These are phyloP conservation scores for Trypethelium eluteriae DNA, from an alignment of 495 filamentous ascomycete species.

Conservation along the genomic window DNA sequence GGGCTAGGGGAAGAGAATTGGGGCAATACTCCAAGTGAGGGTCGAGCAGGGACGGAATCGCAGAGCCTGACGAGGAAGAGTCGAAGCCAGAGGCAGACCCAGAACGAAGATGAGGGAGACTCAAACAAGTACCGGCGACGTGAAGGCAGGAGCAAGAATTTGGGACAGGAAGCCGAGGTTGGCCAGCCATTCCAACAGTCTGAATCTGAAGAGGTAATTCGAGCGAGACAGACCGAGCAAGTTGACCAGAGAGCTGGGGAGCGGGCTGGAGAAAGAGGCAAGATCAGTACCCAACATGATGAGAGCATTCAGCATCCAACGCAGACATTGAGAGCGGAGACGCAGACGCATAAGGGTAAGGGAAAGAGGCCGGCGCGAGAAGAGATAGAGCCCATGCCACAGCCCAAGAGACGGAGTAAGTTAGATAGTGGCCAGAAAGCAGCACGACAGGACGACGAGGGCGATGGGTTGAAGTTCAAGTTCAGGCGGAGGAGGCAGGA, in stretches of 20 bases:
- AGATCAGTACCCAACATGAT: slow-evolving; percentile 3
- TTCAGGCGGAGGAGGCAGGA: slow-evolving; percentile 46
- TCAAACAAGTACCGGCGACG: slow-evolving; percentile 23
- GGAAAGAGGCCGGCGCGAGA: slow-evolving; percentile 27
- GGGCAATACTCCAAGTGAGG: slow-evolving; percentile 38
- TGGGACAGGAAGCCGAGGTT: slow-evolving; percentile 26
- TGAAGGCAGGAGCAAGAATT: slow-evolving; percentile 18
- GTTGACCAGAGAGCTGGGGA: neutral
- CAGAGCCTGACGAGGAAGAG: slow-evolving; percentile 28
- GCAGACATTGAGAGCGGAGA: slow-evolving; percentile 23
- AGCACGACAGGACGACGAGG: slow-evolving; percentile 27
- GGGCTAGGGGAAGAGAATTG: slow-evolving; percentile 83
- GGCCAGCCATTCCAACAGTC: slow-evolving; percentile 29
- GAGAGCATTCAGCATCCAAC: slow-evolving; percentile 7
- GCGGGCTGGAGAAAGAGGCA: neutral
- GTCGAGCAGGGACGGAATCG: slow-evolving; percentile 26
- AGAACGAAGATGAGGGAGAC: slow-evolving; percentile 16
- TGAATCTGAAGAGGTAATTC: slow-evolving; percentile 29
- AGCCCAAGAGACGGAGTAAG: slow-evolving; percentile 37
- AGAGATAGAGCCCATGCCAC: slow-evolving; percentile 33
- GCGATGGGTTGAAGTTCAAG: slow-evolving; percentile 51
- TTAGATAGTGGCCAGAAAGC: slow-evolving; percentile 39
- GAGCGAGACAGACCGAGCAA: slow-evolving; percentile 14
- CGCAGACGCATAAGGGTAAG: slow-evolving; percentile 21
- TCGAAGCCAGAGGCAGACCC: slow-evolving; percentile 22